Base-by-base conservation (phyloP, 2,329 filamentous ascomycete species). In the Ophiostoma tasmaniense region DNA sequence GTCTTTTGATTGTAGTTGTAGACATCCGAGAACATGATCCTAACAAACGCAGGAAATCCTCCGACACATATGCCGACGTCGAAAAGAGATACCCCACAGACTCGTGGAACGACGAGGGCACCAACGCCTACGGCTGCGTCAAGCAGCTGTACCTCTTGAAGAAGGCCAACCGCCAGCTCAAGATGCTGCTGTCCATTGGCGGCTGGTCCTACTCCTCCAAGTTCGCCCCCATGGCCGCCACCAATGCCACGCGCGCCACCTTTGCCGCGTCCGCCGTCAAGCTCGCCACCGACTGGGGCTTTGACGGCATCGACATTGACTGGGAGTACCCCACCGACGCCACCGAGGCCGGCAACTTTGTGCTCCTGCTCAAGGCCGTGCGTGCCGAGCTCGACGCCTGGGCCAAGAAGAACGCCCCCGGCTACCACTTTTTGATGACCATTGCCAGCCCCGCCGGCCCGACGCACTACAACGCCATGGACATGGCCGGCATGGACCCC, bases 101-200 rank as follows among this genome's bases (percentile, higher is more conserved):
- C 77, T 89, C 78, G 3, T 90, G 86, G 86, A 86, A 87, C 70
- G 87, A 90, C 66, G 73, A 77, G 0, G 83, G 89, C 6, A 89
- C 82, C 71, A 95, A 96, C 75, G 86, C 90, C 65, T 95, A 94
- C 73, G 93, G 93, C 52, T 90, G 88, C 75, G 78, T 92, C 68
- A 95, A 95, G 79, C 91, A 96, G 75, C 81, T 96, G 0, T 92
- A 86, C 76, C 79, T 91, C 8, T 81, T 92, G 61, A 96, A 96
- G 80, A 88, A 93, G 77, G 78, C 83, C 69, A 89, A 96, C 77
- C 88, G 92, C 20, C 85, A 91, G 64, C 78, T 96, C 67, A 96
- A 96, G 76, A 83, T 90, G 1, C 81, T 96, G 28, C 83, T 96
- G 4, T 91, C 87, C 65, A 92, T 97, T 72, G 93, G 93, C 65